Conservation (phyloP, 495 filamentous ascomycete genomes). For the Filosporella fistucella region DNA sequence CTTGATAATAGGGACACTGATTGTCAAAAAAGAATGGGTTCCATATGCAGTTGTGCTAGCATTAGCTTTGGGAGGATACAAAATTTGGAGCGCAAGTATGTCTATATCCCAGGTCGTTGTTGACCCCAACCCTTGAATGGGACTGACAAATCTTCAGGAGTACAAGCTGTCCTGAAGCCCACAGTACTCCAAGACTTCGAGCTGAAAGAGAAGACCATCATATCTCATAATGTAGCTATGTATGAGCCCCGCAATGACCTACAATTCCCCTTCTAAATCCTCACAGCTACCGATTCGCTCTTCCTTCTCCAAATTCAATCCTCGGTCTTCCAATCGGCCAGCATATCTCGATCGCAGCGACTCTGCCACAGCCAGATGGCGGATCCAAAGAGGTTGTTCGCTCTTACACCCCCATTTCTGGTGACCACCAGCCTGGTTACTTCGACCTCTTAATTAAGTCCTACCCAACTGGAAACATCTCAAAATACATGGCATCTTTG, state of each 20-base stretch:
- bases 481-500: constrained; percentile 78
- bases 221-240: constrained; percentile 98
- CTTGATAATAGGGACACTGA: constrained; percentile 66
- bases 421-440: constrained; percentile 86
- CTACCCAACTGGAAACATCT: constrained; percentile 95
- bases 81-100: constrained; percentile 58
- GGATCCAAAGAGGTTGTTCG: constrained; percentile 83
- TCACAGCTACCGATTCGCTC: constrained; percentile 79
- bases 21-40: constrained; percentile 75
- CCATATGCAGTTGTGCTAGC: constrained; percentile 66
- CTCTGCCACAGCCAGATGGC: constrained; percentile 57
- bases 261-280: constrained; percentile 17
- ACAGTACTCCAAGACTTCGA: constrained; percentile 83
- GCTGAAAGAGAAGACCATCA: constrained; percentile 82
- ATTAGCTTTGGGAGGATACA: constrained; percentile 54
- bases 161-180: constrained; percentile 80
- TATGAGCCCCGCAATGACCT: constrained; percentile 29
- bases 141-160: constrained; percentile 41
- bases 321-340: constrained; percentile 97
- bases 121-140: too few species aligned
- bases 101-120: background rate
- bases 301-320: constrained; percentile 72
- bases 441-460: constrained; percentile 97
- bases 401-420: constrained; percentile 94
- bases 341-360: constrained; percentile 92